A percentile compares a stretch with the other conserved stretches of the same genome.
Conservation (phyloP, 164 flowering plant genomes). For the Malania oleifera region DNA sequence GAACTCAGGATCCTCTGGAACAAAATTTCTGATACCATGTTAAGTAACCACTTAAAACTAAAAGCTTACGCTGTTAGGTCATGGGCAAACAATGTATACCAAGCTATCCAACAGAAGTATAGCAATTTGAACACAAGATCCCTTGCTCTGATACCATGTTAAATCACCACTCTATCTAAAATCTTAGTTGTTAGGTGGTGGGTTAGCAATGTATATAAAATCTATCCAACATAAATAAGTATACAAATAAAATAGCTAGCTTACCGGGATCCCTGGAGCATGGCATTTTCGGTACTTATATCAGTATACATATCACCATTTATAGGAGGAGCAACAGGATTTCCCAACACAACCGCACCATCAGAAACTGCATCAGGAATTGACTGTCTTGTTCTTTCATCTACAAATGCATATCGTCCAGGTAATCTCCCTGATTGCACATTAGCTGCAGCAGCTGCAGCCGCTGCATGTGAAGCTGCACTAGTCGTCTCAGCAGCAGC, state of each 20-base stretch:
- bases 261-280: conserved; percentile 76
- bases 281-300: conserved; percentile 88
- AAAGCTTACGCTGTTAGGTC: too few relatives aligned
- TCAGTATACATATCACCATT: conserved; percentile 95
- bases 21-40: too few relatives aligned
- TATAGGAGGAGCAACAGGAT: conserved; percentile 92
- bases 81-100: too few relatives aligned
- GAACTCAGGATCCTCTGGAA: too few relatives aligned
- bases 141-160: too few relatives aligned
- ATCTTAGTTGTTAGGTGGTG: too few relatives aligned
- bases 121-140: too few relatives aligned
- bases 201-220: too few relatives aligned
- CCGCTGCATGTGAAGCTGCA: conserved; percentile 97
- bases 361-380: conserved; percentile 57
- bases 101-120: too few relatives aligned
- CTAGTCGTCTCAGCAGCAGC: conserved; percentile 94
- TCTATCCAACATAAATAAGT: not conserved
- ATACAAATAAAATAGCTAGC: conserved; percentile 5
- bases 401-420: conserved; percentile 63
- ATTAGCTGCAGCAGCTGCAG: conserved; percentile 76
- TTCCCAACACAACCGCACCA: conserved; percentile 90
- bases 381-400: conserved; percentile 59
- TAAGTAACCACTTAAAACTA: too few relatives aligned
- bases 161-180: too few relatives aligned
- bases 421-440: conserved; percentile 54